Percentiles rank a stretch among this genome's conserved stretches.
phyloP scores from a whole-genome alignment of 352 stramenopile species.

The Pythium myriotylum region DNA sequence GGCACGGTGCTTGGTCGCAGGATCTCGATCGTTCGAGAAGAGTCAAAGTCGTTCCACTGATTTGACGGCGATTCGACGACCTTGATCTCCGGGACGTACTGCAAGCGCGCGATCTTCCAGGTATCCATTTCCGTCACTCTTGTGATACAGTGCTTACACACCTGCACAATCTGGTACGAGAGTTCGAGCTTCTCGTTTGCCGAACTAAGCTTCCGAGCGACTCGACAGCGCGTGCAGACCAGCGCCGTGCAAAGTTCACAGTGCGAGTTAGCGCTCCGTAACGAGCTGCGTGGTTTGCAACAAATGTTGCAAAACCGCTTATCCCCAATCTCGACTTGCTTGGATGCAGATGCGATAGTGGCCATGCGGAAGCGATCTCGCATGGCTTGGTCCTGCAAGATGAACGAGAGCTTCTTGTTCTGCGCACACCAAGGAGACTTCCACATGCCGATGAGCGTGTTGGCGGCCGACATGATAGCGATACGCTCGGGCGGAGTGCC shows the following conservation, averaged over 20 bases:
- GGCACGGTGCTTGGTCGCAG: too few relatives aligned
- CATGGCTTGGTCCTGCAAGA: background rate
- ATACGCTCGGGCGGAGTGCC: constrained; percentile 25
- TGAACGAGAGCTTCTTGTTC: constrained; percentile 38
- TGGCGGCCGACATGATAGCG: constrained; percentile 24
- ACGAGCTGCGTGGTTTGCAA: background rate
- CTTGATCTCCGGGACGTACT: too few relatives aligned
- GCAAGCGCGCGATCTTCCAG: too few relatives aligned
- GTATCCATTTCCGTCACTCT: background rate
- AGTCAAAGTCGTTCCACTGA: too few relatives aligned
- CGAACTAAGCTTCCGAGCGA: background rate
- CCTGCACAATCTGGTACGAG: background rate
- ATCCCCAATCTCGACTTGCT: too few relatives aligned
- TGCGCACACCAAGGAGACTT: constrained; percentile 32
- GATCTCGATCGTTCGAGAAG: too few relatives aligned
- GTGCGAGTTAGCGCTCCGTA: background rate
- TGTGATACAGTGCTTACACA: background rate
- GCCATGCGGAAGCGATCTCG: background rate
- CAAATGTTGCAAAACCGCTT: background rate
- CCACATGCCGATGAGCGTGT: constrained; percentile 30
- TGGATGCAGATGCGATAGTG: background rate
- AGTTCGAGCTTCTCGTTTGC: background rate
- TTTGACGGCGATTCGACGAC: too few relatives aligned
- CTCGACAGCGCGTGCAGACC: background rate
- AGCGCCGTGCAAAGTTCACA: background rate